Base-by-base conservation (phyloP, 2,329 filamentous ascomycete species). In the Dactylellina drechsleri region DNA sequence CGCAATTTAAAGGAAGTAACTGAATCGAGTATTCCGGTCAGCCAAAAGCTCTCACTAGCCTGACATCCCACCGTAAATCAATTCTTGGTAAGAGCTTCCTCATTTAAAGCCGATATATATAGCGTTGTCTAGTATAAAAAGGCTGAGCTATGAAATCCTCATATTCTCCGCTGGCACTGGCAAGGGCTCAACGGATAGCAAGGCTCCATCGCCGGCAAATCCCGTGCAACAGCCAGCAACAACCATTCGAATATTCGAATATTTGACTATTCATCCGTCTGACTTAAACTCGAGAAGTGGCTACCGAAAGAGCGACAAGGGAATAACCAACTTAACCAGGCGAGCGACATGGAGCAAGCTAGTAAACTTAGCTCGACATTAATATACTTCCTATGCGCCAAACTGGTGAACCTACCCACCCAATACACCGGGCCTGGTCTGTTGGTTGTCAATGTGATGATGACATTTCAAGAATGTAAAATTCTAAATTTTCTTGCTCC, bases 301-400 rank as follows among this genome's bases (percentile, higher is more conserved):
- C 71, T 75, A 64, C 71, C 71, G 71, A 75, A 65, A 62, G 68
- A 75, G 71, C 71, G 71, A 75, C 71, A 61, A 75, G 71, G 71
- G 58, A 74, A 68, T 45, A n/a, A 16, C 49, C 62, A 74, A 75
- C 71, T 75, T 75, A 75, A 65, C 71, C 71, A 75, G 64, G 71
- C 71, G 71, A 75, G 71, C 57, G 71, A 75, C 71, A 75, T 64
- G 71, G 71, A 60, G 58, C 64, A 43, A 23, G 58, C 52, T 57
- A 59, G 58, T 56, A 62, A 58, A 64, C 57, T 68, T 56, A 57
- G 57, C 56, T 75, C 16, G 16, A 57, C 62, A 62, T 61, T 50
- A 65, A 52, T 47, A 66, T 36, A 36, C 5, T 36, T 36, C 6
- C 6, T 36, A 36, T 65, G 67, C 59, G 53, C 53, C 66, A 71